Base-by-base conservation (phyloP, 805 yeast genomes). In the Saturnispora serradocipensis region DNA sequence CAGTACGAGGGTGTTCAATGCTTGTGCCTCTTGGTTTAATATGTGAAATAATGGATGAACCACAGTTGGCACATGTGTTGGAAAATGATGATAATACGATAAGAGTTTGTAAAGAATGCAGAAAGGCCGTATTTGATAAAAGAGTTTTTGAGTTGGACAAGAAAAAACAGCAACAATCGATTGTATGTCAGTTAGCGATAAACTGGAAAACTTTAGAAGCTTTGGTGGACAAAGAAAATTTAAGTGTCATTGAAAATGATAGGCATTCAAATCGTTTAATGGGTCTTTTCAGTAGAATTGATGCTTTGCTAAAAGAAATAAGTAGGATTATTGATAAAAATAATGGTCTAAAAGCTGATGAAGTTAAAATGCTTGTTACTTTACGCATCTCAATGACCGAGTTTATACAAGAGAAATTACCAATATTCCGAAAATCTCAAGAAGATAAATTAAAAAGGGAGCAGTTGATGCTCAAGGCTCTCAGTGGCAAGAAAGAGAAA, bases 61-160 rank as follows among this genome's bases (percentile, higher is more conserved):
- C 47, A 9, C 9, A 25, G 16, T 15, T 35, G n/a, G 35, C 45
- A 3, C 35, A 43, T 27, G 4, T 24, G 24, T 47, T 46, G 20
- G 34, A 54, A 54, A 6, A 30, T 6, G 65, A 67, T 25, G 49
- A 59, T 5, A 58, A 68, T 3, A 55, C 66, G 3, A 62, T 86
- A 9, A 64, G 96, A 39, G 66, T 88, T 34, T 91, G 98, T 67
- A 67, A 74, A 3, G 68, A 72, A 30, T 91, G 99, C 68, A 82
- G 85, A 49, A 70, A 79, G 54, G 67, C 70, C 4, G 67, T 90
- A 27, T 80, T 86, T 53, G 72, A 75, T 38, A 80, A 76, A 46
- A 73, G 80, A 58, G 77, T 78, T 49, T 75, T 76, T 56, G 52
- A 60, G 7, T 62, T 62, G 30, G 86, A 81, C 48, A 27, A 65